Evolutionary conservation across 257 asterid species (phyloP).

Genomic region (Nicotiana noctiflora): DNA sequence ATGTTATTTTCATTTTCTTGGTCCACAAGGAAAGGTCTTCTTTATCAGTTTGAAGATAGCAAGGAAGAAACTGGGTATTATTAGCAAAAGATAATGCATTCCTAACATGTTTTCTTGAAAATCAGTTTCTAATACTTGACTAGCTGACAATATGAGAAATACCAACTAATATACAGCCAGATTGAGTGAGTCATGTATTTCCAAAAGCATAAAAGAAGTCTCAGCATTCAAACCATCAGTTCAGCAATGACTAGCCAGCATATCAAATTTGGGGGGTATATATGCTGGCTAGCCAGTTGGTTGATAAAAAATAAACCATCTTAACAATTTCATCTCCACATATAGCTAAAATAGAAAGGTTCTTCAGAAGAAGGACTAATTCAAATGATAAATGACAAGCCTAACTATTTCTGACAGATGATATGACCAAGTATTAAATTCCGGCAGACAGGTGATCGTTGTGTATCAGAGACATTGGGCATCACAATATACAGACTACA

Average conservation of each 20-base stretch:
- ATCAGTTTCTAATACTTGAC: not conserved
- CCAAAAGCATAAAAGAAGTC: not conserved
- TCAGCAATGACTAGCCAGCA: not conserved
- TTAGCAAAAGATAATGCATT: not conserved
- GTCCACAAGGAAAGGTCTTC: not conserved
- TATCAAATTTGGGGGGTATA: not conserved
- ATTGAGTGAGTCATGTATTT: not conserved
- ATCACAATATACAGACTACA: not conserved
- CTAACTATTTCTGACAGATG: not conserved
- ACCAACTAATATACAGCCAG: not conserved
- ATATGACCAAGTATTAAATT: not conserved
- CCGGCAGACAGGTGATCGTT: not conserved
- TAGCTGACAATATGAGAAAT: not conserved
- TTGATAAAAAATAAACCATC: not conserved
- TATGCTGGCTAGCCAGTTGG: not conserved
- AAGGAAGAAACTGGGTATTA: not conserved
- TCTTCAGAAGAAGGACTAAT: too few relatives aligned
- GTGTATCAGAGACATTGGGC: not conserved
- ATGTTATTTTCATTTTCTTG: not conserved
- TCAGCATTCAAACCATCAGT: not conserved
- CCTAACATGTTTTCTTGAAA: not conserved
- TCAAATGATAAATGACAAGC: not conserved
- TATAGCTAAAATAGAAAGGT: not conserved
- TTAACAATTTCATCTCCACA: not conserved
- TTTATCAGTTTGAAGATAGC: constrained; percentile 1